phyloP scores from a whole-genome alignment of 352 stramenopile genomes.

The Globisporangium spinosum region DNA sequence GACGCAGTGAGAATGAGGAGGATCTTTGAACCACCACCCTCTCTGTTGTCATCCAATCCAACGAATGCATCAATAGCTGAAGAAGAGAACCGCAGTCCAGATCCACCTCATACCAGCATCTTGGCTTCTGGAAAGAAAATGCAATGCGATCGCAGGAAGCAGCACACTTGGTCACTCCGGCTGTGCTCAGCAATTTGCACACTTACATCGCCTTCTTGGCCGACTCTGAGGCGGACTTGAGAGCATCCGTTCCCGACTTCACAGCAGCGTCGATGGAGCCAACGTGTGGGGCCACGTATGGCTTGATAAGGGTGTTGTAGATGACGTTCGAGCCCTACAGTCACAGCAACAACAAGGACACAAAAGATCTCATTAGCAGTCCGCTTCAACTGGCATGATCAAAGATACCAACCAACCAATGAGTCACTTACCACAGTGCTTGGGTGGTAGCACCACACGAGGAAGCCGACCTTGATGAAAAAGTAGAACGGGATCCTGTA shows the following conservation, averaged over 20 bases:
- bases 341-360: neutral
- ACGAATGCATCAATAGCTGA: neutral
- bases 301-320: slow-evolving; percentile 83
- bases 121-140: neutral
- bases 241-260: slow-evolving; percentile 44
- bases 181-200: neutral
- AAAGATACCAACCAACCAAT: no score
- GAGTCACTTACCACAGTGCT: slow-evolving; percentile 41
- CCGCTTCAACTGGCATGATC: neutral
- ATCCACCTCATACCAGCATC: neutral
- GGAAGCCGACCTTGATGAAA: slow-evolving; percentile 84
- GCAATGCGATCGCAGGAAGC: neutral
- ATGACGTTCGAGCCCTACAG: slow-evolving; percentile 73
- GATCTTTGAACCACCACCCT: neutral
- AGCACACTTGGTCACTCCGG: neutral
- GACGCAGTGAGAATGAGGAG: neutral
- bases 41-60: neutral
- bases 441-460: slow-evolving; percentile 84
- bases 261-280: slow-evolving; percentile 60
- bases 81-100: neutral
- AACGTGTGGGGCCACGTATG: slow-evolving; percentile 74
- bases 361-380: neutral
- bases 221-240: neutral
- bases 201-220: slow-evolving; percentile 59
- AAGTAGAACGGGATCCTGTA: slow-evolving; percentile 84